Evolutionary conservation across 768 basidiomycete genomes (phyloP), one percentile per base, ranked within the genome.

Genomic region (Termitomyces sp.): DNA sequence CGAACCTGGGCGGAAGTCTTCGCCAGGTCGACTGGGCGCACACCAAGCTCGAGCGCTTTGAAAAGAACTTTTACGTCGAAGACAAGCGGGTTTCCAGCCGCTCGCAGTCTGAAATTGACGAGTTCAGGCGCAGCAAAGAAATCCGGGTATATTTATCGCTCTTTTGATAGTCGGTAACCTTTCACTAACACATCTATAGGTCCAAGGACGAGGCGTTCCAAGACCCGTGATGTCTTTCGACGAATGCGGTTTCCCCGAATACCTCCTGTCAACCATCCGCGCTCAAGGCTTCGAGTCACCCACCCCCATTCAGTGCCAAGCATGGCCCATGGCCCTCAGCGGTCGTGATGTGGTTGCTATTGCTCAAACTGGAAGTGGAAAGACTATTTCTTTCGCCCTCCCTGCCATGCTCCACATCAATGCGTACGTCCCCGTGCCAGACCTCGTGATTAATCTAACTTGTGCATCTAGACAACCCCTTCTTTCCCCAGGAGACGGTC

Each of bases 351-450:
- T 98, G 39, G 90, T 96, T 46, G 97, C 96, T 55, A 93, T 99
- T 65, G 95, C 97, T 37, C 95, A 98, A 73, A 99, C 97, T 9
- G 97, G 97, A 56, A 95, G 92, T 72, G 97, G 97, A 57, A 99
- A 99, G 78, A 99, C 97, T 7, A 98, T 99, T 56, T 86, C 95
- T 10, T 99, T 99, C 70, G 96, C 97, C 55, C 86, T 99, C 46
- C 97, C 97, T 41, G 96, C 97, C 50, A 99, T 98, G 96, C 80
- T 99, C 34, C 97, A 99, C 74, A 99, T 99, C 77, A 99, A 98
- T 82, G 97, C 97, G 91, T 93, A 68, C 63, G 90, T 53, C 29
- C 16, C n/a, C 58, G 22, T 31, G 34, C 29, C 16, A 16, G 16
- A 7, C 41, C 26, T 55, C 57, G 59, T 49, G 61, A 50, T 31